Percentiles rank a stretch among this genome's conserved stretches.
phyloP scores from a whole-genome alignment of 192 early-diverging fungal species.

The Martensiomyces pterosporus region DNA sequence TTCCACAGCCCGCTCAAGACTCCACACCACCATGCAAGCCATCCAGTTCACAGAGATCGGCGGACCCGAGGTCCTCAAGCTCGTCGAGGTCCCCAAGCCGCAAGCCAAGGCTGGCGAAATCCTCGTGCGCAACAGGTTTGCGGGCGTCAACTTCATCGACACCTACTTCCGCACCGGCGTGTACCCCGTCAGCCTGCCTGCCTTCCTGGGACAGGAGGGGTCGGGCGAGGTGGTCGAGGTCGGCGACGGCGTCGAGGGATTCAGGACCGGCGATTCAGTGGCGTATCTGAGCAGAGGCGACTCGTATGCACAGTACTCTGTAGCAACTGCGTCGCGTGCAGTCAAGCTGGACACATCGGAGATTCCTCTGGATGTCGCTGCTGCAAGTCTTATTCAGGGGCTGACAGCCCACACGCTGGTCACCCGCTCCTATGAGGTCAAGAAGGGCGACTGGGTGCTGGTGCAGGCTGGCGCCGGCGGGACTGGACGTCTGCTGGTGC shows the following conservation, averaged over 20 bases:
- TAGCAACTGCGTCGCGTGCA: slow-evolving; percentile 29
- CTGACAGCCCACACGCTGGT: slow-evolving; percentile 76
- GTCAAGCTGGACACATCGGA: slow-evolving; percentile 50
- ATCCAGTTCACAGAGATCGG: slow-evolving; percentile 55
- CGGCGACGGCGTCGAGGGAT: slow-evolving; percentile 57
- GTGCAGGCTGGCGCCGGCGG: slow-evolving; percentile 91
- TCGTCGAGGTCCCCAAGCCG: slow-evolving; percentile 52
- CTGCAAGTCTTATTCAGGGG: slow-evolving; percentile 72
- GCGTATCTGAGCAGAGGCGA: slow-evolving; percentile 58
- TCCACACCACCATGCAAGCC: slow-evolving; percentile 26
- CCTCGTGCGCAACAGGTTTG: slow-evolving; percentile 69
- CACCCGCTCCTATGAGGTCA: slow-evolving; percentile 64
- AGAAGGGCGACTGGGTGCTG: slow-evolving; percentile 71
- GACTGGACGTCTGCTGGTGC: slow-evolving; percentile 74
- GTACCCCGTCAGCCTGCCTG: slow-evolving; percentile 63
- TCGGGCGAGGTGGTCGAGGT: slow-evolving; percentile 75
- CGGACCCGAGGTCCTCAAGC: slow-evolving; percentile 56
- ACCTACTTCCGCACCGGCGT: slow-evolving; percentile 82
- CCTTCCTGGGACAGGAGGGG: slow-evolving; percentile 74
- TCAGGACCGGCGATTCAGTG: slow-evolving; percentile 78
- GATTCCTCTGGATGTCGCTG: slow-evolving; percentile 57
- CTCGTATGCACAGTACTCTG: slow-evolving; percentile 76
- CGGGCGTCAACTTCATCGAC: slow-evolving; percentile 90
- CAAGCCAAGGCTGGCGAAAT: slow-evolving; percentile 51
- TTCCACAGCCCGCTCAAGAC: too few species aligned